Conservation (phyloP, 495 filamentous ascomycete genomes). For the Neurospora hispaniola region DNA sequence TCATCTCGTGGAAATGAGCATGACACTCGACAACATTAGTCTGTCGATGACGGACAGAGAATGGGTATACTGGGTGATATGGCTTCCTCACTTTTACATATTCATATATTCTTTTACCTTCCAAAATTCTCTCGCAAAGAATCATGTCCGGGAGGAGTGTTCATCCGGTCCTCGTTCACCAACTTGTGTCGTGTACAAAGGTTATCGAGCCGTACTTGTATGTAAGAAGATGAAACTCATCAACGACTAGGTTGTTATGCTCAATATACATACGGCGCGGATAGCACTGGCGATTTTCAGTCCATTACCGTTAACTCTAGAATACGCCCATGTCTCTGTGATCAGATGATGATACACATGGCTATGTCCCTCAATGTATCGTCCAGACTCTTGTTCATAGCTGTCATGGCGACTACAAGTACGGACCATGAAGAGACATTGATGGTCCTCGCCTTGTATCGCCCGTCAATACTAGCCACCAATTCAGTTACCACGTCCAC, state of each 20-base stretch:
- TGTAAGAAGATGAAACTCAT: neutral
- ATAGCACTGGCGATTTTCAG: neutral
- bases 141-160: neutral
- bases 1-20: neutral
- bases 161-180: neutral
- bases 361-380: neutral
- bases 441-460: neutral
- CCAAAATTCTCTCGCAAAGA: too few species aligned
- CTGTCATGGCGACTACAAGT: neutral
- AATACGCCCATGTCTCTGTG: neutral
- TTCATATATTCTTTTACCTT: too few species aligned
- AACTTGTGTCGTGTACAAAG: neutral
- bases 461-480: neutral
- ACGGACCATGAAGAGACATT: neutral
- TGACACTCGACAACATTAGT: neutral
- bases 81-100: too few species aligned
- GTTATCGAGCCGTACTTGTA: neutral
- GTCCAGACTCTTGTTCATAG: neutral
- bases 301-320: neutral
- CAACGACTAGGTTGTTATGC: neutral
- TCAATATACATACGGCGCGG: neutral
- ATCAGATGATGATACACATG: neutral
- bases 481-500: neutral
- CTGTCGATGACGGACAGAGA: neutral
- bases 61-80: neutral